Evolutionary conservation across 2,329 filamentous ascomycete genomes (phyloP).

Genomic region (Golovinomyces cichoracearum): DNA sequence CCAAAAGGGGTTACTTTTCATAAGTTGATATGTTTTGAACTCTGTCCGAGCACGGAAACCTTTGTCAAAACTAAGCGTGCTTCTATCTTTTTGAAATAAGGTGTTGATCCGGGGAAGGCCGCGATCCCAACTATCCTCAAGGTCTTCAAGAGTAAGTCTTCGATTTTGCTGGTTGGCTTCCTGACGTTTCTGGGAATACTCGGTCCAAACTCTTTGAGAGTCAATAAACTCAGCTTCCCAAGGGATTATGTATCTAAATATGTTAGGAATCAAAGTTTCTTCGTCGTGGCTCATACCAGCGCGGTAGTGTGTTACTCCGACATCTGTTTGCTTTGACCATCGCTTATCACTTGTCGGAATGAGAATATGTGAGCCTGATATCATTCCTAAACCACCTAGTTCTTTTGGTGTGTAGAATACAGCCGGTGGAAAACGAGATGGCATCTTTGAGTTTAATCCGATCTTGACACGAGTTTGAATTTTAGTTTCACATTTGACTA

Average conservation of each 20-base stretch:
- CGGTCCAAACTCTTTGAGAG: constrained; percentile 95
- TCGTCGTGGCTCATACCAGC: constrained; percentile 97
- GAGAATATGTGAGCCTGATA: constrained; percentile 90
- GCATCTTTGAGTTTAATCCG: constrained; percentile 97
- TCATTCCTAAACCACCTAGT: constrained; percentile 90
- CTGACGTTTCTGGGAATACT: constrained; percentile 91
- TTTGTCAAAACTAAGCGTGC: constrained; percentile 93
- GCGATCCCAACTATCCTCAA: constrained; percentile 96
- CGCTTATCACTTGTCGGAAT: constrained; percentile 95
- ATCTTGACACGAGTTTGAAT: constrained; percentile 99
- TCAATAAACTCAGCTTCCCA: constrained; percentile 99
- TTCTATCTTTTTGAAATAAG: constrained; percentile 92
- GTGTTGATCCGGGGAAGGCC: constrained; percentile 96
- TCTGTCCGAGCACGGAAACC: constrained; percentile 86
- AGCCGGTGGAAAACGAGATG: constrained; percentile 86
- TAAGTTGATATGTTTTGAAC: constrained; percentile 94
- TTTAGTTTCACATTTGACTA: constrained; percentile 98
- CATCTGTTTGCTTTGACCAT: constrained; percentile 95
- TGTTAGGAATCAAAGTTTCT: constrained; percentile 92
- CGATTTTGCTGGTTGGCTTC: constrained; percentile 96
- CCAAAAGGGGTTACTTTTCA: constrained; percentile 99
- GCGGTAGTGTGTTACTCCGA: constrained; percentile 86
- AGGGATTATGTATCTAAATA: constrained; percentile 96
- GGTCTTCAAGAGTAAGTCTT: constrained; percentile 74
- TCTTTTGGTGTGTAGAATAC: constrained; percentile 99